Evolutionary conservation across 1,284 basidiomycete species (phyloP).

Genomic region (Ceratobasidium sp.): DNA sequence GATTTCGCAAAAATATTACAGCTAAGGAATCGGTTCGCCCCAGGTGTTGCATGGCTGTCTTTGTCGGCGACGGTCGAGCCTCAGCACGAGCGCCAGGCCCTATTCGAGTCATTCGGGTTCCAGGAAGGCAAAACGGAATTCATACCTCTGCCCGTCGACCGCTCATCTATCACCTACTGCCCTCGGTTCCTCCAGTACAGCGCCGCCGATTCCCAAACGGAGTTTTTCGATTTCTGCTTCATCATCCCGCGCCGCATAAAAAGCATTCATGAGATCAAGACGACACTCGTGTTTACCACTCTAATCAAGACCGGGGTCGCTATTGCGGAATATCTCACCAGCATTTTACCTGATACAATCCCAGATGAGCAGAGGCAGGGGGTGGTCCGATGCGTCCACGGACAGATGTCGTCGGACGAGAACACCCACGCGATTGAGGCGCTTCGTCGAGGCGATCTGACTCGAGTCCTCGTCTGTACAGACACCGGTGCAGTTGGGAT

Average conservation of each 20-base stretch:
- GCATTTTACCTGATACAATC: background rate
- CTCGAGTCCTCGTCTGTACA: conserved; percentile 2
- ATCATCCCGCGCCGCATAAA: background rate
- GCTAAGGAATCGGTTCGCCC: conserved; percentile 1
- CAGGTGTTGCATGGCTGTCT: background rate
- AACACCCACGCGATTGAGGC: background rate
- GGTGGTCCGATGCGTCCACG: background rate
- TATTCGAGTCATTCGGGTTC: too few relatives aligned
- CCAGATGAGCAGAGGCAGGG: background rate
- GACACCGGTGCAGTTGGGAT: conserved; percentile 10
- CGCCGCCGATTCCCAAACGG: background rate
- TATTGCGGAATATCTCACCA: background rate
- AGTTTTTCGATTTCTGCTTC: background rate
- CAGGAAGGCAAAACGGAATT: background rate
- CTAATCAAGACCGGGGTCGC: background rate
- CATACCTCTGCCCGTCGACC: background rate
- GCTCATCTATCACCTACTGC: background rate
- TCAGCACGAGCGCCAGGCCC: background rate
- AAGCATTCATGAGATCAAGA: background rate
- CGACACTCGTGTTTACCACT: background rate
- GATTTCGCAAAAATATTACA: background rate
- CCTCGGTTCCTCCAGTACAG: background rate
- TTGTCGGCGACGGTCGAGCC: background rate
- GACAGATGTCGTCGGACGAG: background rate
- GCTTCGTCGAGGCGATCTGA: background rate